Evolutionary conservation across 2,329 filamentous ascomycete genomes (phyloP), one percentile per base, ranked within the genome.

Genomic region (Mariannaea sp.): DNA sequence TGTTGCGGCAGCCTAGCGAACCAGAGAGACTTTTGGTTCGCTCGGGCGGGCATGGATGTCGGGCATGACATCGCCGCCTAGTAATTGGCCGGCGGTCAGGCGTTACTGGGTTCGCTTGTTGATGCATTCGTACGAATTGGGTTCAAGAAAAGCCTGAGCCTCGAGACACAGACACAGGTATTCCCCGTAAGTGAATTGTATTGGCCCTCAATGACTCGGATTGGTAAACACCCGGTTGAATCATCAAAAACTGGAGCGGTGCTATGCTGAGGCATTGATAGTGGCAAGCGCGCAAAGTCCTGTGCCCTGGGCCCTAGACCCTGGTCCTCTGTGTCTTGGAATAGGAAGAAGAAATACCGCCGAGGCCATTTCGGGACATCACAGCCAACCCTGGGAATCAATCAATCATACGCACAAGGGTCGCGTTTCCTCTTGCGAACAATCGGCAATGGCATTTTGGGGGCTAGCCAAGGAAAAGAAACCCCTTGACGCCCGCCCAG

Each of bases 191-290:
- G 13, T 13, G 29, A n/a, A 10, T 8, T 12, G 29, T 12, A 32
- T 32, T 32, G 29, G 29, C 13, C 29, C 29, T 32, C 13, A n/a
- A 12, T 32, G 30, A 16, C 29, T 20, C 14, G n/a, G 30, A 19
- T 26, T 47, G 32, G 33, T 26, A 27, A 35, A 16, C 19, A 32
- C 20, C 22, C 30, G 29, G 27, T n/a, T n/a, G 9, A 10, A 22
- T 53, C 36, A 42, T 35, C 42, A 27, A 41, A 41, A 42, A 52
- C 33, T 52, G 49, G n/a, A n/a, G n/a, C n/a, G n/a, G n/a, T n/a
- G n/a, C n/a, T n/a, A n/a, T n/a, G n/a, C n/a, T n/a, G n/a, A n/a
- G n/a, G n/a, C n/a, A n/a, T n/a, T n/a, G n/a, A n/a, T n/a, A n/a
- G n/a, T n/a, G n/a, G n/a, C n/a, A n/a, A n/a, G n/a, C n/a, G n/a